Percentiles rank a stretch among this genome's conserved stretches.
phyloP scores from a whole-genome alignment of 2,329 filamentous ascomycete species.

The Fusarium xylarioides region DNA sequence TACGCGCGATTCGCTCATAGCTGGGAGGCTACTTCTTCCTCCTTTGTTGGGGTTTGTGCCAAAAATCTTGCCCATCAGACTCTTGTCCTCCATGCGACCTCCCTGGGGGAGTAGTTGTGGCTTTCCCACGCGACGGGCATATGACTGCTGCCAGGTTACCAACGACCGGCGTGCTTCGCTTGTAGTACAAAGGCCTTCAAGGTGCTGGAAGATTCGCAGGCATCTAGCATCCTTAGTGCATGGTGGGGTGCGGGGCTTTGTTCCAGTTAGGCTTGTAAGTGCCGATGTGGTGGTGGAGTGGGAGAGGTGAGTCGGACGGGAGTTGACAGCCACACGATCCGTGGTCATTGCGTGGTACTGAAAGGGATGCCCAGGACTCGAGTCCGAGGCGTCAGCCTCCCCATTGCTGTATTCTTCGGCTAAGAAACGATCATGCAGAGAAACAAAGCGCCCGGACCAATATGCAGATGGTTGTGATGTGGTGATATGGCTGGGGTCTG shows the following conservation, averaged over 20 bases:
- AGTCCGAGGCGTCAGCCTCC: neutral
- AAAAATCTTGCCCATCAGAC: constrained; percentile 44
- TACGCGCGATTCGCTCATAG: constrained; percentile 7
- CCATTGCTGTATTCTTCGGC: constrained; percentile 41
- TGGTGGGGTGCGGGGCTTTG: constrained; percentile 10
- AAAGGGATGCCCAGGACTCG: neutral
- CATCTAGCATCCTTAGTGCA: constrained; percentile 52
- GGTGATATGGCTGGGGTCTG: constrained; percentile 47
- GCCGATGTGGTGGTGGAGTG: constrained; percentile 48
- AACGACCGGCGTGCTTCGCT: constrained; percentile 59
- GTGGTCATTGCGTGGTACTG: constrained; percentile 17
- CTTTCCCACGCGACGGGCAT: constrained; percentile 54
- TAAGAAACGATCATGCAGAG: constrained; percentile 60
- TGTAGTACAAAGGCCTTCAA: constrained; percentile 59
- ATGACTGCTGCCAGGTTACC: constrained; percentile 58
- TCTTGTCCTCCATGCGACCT: constrained; percentile 44
- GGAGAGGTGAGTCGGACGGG: constrained; percentile 43
- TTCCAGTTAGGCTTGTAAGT: constrained; percentile 37
- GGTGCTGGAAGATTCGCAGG: constrained; percentile 56
- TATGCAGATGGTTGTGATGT: constrained; percentile 60
- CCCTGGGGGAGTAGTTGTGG: constrained; percentile 53
- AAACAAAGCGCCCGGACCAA: constrained; percentile 70
- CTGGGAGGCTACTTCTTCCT: constrained; percentile 37
- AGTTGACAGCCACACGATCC: constrained; percentile 26
- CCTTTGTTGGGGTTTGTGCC: constrained; percentile 27